phyloP scores from a whole-genome alignment of 805 yeast genomes.

The Blastobotrys attinorum region DNA sequence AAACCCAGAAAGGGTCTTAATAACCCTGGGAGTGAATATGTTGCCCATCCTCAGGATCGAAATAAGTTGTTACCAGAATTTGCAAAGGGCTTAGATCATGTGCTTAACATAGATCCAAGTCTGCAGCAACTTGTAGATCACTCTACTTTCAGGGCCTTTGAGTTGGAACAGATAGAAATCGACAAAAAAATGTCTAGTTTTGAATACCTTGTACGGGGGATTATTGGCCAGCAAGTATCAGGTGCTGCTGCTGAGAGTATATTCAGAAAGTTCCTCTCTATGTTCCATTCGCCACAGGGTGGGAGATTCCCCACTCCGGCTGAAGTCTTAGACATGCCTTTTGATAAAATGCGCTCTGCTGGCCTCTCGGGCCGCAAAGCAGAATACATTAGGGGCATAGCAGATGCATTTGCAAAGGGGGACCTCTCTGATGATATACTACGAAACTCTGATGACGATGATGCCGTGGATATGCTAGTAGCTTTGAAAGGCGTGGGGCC shows the following conservation, averaged over 20 bases:
- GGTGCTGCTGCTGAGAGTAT: constrained; percentile 76
- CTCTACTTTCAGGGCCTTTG: constrained; percentile 27
- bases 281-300: constrained; percentile 22
- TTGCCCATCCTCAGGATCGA: background rate
- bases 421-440: constrained; percentile 23
- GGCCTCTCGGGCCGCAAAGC: constrained; percentile 68
- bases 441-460: constrained; percentile 22
- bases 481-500: constrained; percentile 31
- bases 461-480: constrained; percentile 26
- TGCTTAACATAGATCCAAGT: constrained; percentile 33
- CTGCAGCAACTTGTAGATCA: constrained; percentile 24
- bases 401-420: constrained; percentile 23
- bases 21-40: no score
- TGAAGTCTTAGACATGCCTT: constrained; percentile 33
- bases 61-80: constrained; percentile 17
- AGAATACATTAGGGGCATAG: constrained; percentile 60
- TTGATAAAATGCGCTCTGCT: constrained; percentile 46
- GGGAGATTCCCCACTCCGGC: constrained; percentile 44
- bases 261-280: constrained; percentile 36
- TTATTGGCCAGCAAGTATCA: constrained; percentile 30
- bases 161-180: constrained; percentile 1
- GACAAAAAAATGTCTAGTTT: constrained; percentile 7
- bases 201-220: constrained; percentile 17
- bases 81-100: constrained; percentile 28
- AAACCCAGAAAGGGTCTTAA: no score